Evolutionary conservation across 176 grass and related monocot species (phyloP).

Genomic region (Rhynchospora tenuis): DNA sequence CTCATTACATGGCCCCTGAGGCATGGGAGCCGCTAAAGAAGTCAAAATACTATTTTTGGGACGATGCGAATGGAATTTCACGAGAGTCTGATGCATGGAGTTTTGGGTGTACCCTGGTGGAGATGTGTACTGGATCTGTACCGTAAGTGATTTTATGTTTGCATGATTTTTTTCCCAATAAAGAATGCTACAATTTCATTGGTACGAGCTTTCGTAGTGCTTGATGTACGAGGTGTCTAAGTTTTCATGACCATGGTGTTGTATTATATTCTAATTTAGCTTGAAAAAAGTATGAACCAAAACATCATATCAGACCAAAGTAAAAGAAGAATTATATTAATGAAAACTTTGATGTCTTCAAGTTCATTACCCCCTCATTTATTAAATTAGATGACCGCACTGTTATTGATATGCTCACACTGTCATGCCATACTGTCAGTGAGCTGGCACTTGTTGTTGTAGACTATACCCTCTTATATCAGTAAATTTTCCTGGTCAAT

Average conservation of each 20-base stretch:
- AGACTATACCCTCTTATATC: neutral
- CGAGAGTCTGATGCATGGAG: constrained; percentile 98
- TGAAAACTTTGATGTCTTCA: neutral
- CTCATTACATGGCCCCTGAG: constrained; percentile 97
- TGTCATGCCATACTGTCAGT: neutral
- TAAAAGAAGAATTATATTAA: neutral
- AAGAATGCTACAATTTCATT: constrained; percentile 4
- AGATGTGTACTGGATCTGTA: constrained; percentile 99
- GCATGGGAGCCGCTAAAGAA: constrained; percentile 90
- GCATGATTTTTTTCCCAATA: constrained; percentile 39
- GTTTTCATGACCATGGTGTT: neutral
- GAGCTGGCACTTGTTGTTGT: neutral
- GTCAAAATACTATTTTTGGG: constrained; percentile 74
- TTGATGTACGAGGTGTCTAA: neutral
- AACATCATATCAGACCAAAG: neutral
- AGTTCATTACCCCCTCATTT: too few species aligned
- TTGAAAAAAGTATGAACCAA: neutral
- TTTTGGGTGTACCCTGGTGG: constrained; percentile 97
- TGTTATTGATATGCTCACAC: neutral
- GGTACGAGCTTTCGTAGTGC: neutral
- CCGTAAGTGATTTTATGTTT: constrained; percentile 75
- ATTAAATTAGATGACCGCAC: neutral
- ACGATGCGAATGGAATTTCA: constrained; percentile 72
- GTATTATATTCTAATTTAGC: neutral
- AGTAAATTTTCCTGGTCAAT: neutral